A percentile compares a stretch with the other conserved stretches of the same genome.
Evolutionary conservation across 2,329 filamentous ascomycete species (phyloP).

Genomic region (Clarireedia paspali): DNA sequence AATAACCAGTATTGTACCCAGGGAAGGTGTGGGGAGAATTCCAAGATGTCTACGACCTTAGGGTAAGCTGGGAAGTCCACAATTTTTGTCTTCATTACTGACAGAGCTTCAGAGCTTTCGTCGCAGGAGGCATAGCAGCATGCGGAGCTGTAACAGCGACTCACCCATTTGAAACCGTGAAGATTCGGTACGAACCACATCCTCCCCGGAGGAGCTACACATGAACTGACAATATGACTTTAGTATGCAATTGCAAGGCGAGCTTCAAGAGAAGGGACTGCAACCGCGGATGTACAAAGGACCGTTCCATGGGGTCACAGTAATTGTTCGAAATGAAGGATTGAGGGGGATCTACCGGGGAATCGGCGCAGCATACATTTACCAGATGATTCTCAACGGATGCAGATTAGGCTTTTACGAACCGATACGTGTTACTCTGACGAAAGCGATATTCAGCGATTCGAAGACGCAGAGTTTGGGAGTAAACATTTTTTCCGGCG

Average conservation of each 20-base stretch:
- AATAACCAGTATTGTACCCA: constrained; percentile 9
- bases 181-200: constrained; percentile 66
- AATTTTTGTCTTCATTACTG: constrained; percentile 14
- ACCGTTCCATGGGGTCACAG: constrained; percentile 81
- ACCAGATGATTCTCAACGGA: constrained; percentile 93
- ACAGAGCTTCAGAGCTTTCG: constrained; percentile 57
- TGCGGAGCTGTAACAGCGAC: constrained; percentile 97
- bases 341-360: constrained; percentile 79
- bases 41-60: constrained; percentile 45
- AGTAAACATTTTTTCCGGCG: constrained; percentile 91
- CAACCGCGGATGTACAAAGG: constrained; percentile 85
- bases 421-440: constrained; percentile 69
- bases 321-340: constrained; percentile 89
- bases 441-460: constrained; percentile 64
- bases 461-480: constrained; percentile 71
- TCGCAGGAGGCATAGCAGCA: constrained; percentile 92
- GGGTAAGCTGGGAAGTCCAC: constrained; percentile 31
- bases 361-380: constrained; percentile 86
- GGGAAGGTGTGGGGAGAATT: constrained; percentile 17
- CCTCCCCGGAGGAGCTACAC: neutral
- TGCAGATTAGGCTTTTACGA: constrained; percentile 98
- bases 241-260: constrained; percentile 92
- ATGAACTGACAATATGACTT: constrained; percentile 9
- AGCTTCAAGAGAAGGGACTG: constrained; percentile 79
- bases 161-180: constrained; percentile 97